Percentiles rank a stretch among this genome's conserved stretches.
phyloP scores from a whole-genome alignment of 345 rosid genomes.

The Citrus maxima region DNA sequence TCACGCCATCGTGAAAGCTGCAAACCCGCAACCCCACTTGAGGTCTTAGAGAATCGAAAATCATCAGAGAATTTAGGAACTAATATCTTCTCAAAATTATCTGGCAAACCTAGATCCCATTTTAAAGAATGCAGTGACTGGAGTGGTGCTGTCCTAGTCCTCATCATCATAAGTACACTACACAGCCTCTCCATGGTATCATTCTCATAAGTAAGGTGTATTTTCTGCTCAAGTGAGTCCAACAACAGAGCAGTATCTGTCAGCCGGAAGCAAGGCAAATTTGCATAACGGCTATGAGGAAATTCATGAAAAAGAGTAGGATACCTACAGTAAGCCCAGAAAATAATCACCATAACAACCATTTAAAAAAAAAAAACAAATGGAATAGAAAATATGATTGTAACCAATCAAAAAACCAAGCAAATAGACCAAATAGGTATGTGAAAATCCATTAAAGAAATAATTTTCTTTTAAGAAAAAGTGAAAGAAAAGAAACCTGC shows the following conservation, averaged over 20 bases:
- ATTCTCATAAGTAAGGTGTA: conserved; percentile 56
- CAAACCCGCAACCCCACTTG: conserved; percentile 52
- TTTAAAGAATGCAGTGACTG: conserved; percentile 69
- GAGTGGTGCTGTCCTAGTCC: conserved; percentile 54
- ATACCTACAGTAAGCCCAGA: conserved; percentile 46
- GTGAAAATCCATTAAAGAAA: conserved; percentile 1
- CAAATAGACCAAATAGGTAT: background rate
- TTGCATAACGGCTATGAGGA: conserved; percentile 73
- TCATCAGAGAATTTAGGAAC: conserved; percentile 63
- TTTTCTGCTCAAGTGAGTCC: conserved; percentile 70
- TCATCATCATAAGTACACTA: conserved; percentile 89
- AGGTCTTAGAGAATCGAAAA: conserved; percentile 57
- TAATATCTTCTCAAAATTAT: conserved; percentile 62
- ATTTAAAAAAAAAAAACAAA: background rate
- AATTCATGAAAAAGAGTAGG: conserved; percentile 90
- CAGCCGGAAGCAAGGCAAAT: conserved; percentile 81
- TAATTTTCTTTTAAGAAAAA: background rate
- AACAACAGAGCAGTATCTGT: conserved; percentile 80
- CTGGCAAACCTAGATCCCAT: conserved; percentile 88
- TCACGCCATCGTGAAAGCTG: conserved; percentile 60
- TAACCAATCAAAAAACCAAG: background rate
- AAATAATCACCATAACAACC: conserved; percentile 3
- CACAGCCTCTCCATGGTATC: conserved; percentile 82
- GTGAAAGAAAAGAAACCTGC: conserved; percentile 43
- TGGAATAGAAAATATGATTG: no score